A percentile compares a stretch with the other conserved stretches of the same genome.
Conservation (phyloP, 1,284 basidiomycete genomes). For the Ceratobasidium sp. region DNA sequence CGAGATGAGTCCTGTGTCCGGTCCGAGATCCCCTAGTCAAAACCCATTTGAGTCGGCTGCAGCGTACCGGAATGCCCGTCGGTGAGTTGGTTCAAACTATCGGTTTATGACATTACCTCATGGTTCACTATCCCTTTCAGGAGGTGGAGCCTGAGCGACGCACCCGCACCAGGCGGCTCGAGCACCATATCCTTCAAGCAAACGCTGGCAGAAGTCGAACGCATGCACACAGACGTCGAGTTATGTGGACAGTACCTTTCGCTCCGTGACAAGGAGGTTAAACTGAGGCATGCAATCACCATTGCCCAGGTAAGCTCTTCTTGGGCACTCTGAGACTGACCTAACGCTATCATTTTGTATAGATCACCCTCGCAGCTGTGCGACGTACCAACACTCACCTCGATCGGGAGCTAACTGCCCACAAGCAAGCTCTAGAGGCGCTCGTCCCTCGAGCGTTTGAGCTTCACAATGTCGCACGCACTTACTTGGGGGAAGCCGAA, state of each 20-base stretch:
- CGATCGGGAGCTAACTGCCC: constrained; percentile 40
- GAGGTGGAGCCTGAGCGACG: constrained; percentile 45
- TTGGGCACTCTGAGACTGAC: not conserved
- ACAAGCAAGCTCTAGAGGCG: constrained; percentile 45
- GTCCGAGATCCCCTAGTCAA: constrained; percentile 7
- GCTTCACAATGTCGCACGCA: constrained; percentile 38
- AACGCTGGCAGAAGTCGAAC: constrained; percentile 17
- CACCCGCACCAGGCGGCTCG: constrained; percentile 31
- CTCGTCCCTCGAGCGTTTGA: constrained; percentile 40
- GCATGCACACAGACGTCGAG: constrained; percentile 48
- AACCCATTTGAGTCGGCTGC: constrained; percentile 7
- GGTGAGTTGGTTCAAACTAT: constrained; percentile 1
- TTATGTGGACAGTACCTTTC: constrained; percentile 46
- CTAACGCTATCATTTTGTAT: not conserved
- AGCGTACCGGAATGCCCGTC: constrained; percentile 4
- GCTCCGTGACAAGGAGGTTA: constrained; percentile 45
- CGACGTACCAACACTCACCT: constrained; percentile 47
- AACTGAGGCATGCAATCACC: constrained; percentile 47
- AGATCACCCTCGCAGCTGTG: constrained; percentile 45
- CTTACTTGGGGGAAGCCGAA: constrained; percentile 41
- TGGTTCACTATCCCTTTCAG: constrained; percentile 6
- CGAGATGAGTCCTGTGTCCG: constrained; percentile 13
- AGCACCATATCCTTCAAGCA: not conserved
- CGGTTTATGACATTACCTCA: not conserved
- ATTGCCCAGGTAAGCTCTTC: constrained; percentile 43